Evolutionary conservation across 2,329 filamentous ascomycete species (phyloP).

Genomic region (Podosphaera xanthii): DNA sequence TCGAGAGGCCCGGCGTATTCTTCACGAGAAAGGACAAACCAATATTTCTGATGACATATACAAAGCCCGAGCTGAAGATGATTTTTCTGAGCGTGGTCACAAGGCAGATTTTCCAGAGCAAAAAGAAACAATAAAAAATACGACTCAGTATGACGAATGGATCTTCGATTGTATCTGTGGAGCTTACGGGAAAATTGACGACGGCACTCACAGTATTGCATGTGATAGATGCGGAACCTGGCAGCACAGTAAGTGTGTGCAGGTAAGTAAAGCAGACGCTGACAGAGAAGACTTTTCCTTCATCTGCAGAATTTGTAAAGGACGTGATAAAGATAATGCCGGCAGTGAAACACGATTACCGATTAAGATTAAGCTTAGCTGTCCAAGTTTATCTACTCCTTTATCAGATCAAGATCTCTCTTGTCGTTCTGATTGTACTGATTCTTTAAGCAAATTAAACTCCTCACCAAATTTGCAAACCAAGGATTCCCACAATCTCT

Average conservation of each 20-base stretch:
- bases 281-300: slow-evolving; percentile 76
- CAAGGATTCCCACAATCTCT: no score
- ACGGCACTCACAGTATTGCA: slow-evolving; percentile 79
- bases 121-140: slow-evolving; percentile 49
- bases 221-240: slow-evolving; percentile 89
- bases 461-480: no score
- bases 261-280: slow-evolving; percentile 54
- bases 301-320: slow-evolving; percentile 56
- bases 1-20: slow-evolving; percentile 59
- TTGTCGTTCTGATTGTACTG: no score
- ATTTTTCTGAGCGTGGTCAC: slow-evolving; percentile 58
- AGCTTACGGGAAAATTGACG: slow-evolving; percentile 75
- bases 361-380: slow-evolving; percentile 31
- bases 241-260: slow-evolving; percentile 89
- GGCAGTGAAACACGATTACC: slow-evolving; percentile 34
- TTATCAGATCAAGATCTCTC: slow-evolving; percentile 1
- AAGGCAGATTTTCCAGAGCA: slow-evolving; percentile 63
- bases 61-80: slow-evolving; percentile 30
- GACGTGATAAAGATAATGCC: slow-evolving; percentile 37
- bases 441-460: no score
- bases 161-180: slow-evolving; percentile 89
- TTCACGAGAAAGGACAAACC: slow-evolving; percentile 55
- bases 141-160: slow-evolving; percentile 57
- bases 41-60: slow-evolving; percentile 57
- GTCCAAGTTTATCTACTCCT: slow-evolving; percentile 25